Evolutionary conservation across 495 filamentous ascomycete genomes (phyloP).

Genomic region (Podospora appendiculata): DNA sequence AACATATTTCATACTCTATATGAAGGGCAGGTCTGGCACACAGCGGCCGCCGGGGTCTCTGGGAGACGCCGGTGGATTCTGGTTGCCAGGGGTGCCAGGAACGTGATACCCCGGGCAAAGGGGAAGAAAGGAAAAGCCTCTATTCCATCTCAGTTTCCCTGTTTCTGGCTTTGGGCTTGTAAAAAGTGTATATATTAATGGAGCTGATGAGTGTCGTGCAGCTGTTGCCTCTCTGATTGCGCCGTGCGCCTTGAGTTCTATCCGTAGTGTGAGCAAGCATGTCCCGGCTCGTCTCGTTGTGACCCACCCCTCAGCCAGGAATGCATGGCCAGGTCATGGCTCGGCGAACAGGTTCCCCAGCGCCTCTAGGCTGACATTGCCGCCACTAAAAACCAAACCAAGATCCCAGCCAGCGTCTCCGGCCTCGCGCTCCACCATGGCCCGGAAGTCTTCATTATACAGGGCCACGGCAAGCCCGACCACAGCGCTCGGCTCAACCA

Average conservation of each 20-base stretch:
- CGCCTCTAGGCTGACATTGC: conserved; percentile 80
- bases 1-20: conserved; percentile 11
- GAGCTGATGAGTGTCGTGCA: not conserved
- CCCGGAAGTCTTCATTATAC: conserved; percentile 77
- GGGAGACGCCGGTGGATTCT: too few relatives aligned
- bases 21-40: conserved; percentile 5
- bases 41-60: too few relatives aligned
- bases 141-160: conserved; percentile 1
- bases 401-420: conserved; percentile 78
- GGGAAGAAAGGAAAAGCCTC: not conserved
- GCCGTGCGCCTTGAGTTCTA: not conserved
- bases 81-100: not conserved
- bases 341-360: conserved; percentile 54
- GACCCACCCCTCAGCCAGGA: too few relatives aligned
- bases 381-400: conserved; percentile 79
- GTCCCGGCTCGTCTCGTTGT: too few relatives aligned
- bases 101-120: conserved; percentile 2
- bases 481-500: conserved; percentile 84
- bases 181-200: conserved; percentile 15
- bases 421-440: conserved; percentile 58
- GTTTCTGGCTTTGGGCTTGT: not conserved
- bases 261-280: not conserved
- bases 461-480: conserved; percentile 78
- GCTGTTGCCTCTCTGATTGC: not conserved
- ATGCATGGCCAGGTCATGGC: not conserved